These are phyloP conservation scores for Gnomoniopsis smithogilvyi DNA, from an alignment of 2,329 filamentous ascomycete species.

Conservation along the genomic window DNA sequence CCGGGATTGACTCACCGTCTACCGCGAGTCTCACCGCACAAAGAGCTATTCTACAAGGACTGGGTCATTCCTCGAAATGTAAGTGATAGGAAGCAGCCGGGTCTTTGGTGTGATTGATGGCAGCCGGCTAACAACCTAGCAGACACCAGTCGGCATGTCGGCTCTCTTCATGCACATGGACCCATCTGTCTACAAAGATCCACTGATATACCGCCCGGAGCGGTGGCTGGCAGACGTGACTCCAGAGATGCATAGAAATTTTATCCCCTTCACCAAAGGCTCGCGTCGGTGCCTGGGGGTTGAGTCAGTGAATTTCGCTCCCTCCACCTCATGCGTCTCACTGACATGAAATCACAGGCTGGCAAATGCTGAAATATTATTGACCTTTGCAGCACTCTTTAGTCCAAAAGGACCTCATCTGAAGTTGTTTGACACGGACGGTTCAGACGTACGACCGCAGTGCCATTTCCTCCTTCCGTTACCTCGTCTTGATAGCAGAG, in stretches of 20 bases:
- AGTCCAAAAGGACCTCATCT: not conserved
- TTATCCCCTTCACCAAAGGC: not conserved
- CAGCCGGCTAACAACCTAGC: not conserved
- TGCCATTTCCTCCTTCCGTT: not conserved
- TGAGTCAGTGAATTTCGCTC: not conserved
- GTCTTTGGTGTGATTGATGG: not conserved
- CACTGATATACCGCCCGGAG: not conserved
- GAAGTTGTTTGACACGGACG: not conserved
- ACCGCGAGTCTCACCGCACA: not conserved
- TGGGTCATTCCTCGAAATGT: not conserved
- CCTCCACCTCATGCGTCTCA: not conserved
- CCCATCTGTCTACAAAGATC: not conserved
- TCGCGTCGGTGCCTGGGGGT: not conserved
- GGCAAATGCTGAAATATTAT: not conserved
- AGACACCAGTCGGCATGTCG: constrained; percentile 8
- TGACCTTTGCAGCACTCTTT: not conserved
- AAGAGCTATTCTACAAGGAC: constrained; percentile 1
- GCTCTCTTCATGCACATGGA: constrained; percentile 1
- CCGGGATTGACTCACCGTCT: not conserved
- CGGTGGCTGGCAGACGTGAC: not conserved
- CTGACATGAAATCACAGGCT: not conserved
- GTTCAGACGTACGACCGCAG: not conserved
- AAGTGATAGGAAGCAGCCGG: not conserved
- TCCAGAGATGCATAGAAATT: not conserved
- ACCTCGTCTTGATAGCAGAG: not conserved